These are phyloP conservation scores for Leptodermis oblonga DNA, from an alignment of 257 asterid genomes.

Conservation along the genomic window DNA sequence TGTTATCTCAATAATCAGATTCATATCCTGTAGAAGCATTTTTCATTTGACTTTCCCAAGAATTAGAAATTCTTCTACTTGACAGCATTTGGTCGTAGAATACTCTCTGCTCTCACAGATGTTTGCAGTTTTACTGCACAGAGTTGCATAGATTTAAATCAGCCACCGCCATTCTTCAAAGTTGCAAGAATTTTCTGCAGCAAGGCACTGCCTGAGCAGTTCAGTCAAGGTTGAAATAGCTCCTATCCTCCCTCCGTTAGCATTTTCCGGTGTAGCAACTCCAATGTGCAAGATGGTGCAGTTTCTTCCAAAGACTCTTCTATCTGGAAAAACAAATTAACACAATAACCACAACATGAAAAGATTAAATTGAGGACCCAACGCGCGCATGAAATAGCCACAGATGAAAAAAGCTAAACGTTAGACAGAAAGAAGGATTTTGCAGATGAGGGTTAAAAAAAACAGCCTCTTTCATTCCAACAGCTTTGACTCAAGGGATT, in stretches of 20 bases:
- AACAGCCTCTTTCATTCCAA: too few species aligned
- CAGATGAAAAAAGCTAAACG: background rate
- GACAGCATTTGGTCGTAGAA: too few species aligned
- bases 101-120: too few species aligned
- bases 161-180: slow-evolving; percentile 97
- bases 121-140: too few species aligned
- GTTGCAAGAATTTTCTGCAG: slow-evolving; percentile 77
- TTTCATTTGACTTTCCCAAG: too few species aligned
- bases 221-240: slow-evolving; percentile 90
- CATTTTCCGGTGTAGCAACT: slow-evolving; percentile 89
- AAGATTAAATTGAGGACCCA: slow-evolving; percentile 16
- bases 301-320: slow-evolving; percentile 95
- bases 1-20: too few species aligned
- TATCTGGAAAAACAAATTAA: slow-evolving; percentile 55
- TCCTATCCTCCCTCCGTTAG: slow-evolving; percentile 83
- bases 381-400: slow-evolving; percentile 6
- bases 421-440: too few species aligned
- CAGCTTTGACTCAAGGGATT: too few species aligned
- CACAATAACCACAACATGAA: slow-evolving; percentile 17
- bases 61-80: too few species aligned
- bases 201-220: slow-evolving; percentile 90
- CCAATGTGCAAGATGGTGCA: slow-evolving; percentile 96
- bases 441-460: too few species aligned
- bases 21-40: too few species aligned
- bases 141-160: too few species aligned